phyloP scores from a whole-genome alignment of 306 rosid genomes.

The Crataegus laevigata region DNA sequence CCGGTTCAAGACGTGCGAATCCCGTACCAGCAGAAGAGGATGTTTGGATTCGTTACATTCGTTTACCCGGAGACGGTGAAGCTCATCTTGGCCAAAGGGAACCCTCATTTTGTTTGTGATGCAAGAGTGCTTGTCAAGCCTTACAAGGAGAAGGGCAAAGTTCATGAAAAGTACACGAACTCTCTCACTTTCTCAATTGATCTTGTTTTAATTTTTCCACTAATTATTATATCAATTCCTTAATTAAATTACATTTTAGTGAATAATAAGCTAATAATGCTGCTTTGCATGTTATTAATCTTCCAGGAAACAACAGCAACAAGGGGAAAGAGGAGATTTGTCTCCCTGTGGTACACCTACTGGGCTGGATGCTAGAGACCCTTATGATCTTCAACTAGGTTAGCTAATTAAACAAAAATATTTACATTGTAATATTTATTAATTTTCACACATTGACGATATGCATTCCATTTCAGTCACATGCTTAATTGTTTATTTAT shows the following conservation, averaged over 20 bases:
- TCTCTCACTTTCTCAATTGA: conserved; percentile 8
- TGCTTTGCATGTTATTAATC: background rate
- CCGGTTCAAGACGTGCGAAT: conserved; percentile 99
- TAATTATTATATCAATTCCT: background rate
- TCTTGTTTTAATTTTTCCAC: background rate
- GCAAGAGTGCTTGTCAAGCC: conserved; percentile 97
- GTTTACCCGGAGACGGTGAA: conserved; percentile 90
- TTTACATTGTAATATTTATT: background rate
- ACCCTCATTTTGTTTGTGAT: conserved; percentile 98
- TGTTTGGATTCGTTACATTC: conserved; percentile 96
- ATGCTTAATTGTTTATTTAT: background rate
- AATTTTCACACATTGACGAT: background rate
- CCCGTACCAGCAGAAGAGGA: conserved; percentile 95
- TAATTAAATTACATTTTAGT: background rate
- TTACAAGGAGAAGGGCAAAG: conserved; percentile 98
- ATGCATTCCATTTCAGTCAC: background rate
- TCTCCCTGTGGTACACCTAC: conserved; percentile 94
- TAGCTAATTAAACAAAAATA: conserved; percentile 1
- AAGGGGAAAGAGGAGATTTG: conserved; percentile 77
- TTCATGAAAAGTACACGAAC: conserved; percentile 92
- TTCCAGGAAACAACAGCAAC: conserved; percentile 79
- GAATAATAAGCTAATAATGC: background rate
- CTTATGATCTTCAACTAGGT: conserved; percentile 83
- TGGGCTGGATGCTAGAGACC: conserved; percentile 74
- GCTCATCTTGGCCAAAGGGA: conserved; percentile 84